These are phyloP conservation scores for Colletotrichum eleusines DNA, from an alignment of 2,329 filamentous ascomycete species.

Conservation along the genomic window DNA sequence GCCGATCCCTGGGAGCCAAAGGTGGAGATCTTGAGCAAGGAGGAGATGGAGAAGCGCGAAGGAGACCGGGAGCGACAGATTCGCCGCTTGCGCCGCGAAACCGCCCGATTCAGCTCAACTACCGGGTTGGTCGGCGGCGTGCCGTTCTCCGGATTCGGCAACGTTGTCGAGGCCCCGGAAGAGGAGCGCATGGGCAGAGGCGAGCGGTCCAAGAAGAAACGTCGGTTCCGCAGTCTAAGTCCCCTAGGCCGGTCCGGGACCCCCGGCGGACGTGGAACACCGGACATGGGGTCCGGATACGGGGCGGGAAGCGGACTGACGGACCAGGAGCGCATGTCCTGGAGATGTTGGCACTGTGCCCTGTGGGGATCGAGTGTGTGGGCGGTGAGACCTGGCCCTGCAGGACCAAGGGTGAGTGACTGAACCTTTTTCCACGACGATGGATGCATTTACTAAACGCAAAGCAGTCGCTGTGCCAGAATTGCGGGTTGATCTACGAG, in stretches of 20 bases:
- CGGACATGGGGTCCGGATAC: slow-evolving; percentile 77
- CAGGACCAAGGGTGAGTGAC: slow-evolving; percentile 80
- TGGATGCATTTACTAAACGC: slow-evolving; percentile 8
- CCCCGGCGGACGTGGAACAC: slow-evolving; percentile 80
- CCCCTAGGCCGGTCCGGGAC: slow-evolving; percentile 78
- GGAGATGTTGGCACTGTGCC: slow-evolving; percentile 89
- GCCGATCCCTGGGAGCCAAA: slow-evolving; percentile 88
- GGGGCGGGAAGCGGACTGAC: slow-evolving; percentile 77
- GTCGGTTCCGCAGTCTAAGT: slow-evolving; percentile 88
- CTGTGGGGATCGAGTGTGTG: slow-evolving; percentile 93
- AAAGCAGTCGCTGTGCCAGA: slow-evolving; percentile 85
- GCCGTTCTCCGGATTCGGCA: slow-evolving; percentile 67
- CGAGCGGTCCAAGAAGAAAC: slow-evolving; percentile 95
- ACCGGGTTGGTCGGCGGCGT: slow-evolving; percentile 83
- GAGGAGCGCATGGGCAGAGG: slow-evolving; percentile 92
- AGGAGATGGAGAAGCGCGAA: slow-evolving; percentile 97
- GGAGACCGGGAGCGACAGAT: slow-evolving; percentile 94
- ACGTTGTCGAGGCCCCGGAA: slow-evolving; percentile 62
- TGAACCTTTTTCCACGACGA: slow-evolving; percentile 25
- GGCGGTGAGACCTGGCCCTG: slow-evolving; percentile 93
- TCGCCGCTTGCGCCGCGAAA: slow-evolving; percentile 87
- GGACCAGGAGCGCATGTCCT: slow-evolving; percentile 82
- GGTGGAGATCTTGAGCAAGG: slow-evolving; percentile 85
- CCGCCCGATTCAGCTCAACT: slow-evolving; percentile 89
- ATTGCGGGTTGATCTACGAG: slow-evolving; percentile 91